Evolutionary conservation across 495 filamentous ascomycete species (phyloP).

Genomic region (Xylaria nigripes): DNA sequence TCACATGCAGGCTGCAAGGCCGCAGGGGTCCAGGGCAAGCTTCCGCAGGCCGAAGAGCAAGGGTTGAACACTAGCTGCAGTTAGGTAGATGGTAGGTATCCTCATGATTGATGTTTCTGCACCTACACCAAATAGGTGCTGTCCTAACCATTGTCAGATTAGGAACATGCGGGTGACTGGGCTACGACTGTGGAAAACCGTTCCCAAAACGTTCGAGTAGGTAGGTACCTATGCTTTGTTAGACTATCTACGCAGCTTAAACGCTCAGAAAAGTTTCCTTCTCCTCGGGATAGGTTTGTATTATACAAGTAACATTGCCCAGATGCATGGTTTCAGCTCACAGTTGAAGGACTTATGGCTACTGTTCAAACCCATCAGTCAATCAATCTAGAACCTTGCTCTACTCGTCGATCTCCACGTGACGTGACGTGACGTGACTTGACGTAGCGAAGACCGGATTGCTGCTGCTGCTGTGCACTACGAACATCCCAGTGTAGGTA

Average conservation of each 20-base stretch:
- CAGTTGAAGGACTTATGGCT: too few species aligned
- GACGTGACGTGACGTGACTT: not conserved
- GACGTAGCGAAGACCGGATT: too few species aligned
- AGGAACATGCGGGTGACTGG: not conserved
- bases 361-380: not conserved
- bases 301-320: too few species aligned
- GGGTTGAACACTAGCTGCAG: not conserved
- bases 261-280: too few species aligned
- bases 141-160: not conserved
- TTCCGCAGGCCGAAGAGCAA: constrained; percentile 11
- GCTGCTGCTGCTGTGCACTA: too few species aligned
- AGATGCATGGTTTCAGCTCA: too few species aligned
- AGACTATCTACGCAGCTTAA: too few species aligned
- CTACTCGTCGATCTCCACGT: not conserved
- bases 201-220: not conserved
- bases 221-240: too few species aligned
- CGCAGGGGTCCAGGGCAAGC: constrained; percentile 5
- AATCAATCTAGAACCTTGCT: not conserved
- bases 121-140: not conserved
- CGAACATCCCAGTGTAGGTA: too few species aligned
- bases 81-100: not conserved
- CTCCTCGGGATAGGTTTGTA: too few species aligned
- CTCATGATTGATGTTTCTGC: not conserved
- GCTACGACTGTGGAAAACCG: not conserved
- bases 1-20: constrained; percentile 2